Conservation (phyloP, 1,139 yeast genomes). For the Blastobotrys elegans region DNA sequence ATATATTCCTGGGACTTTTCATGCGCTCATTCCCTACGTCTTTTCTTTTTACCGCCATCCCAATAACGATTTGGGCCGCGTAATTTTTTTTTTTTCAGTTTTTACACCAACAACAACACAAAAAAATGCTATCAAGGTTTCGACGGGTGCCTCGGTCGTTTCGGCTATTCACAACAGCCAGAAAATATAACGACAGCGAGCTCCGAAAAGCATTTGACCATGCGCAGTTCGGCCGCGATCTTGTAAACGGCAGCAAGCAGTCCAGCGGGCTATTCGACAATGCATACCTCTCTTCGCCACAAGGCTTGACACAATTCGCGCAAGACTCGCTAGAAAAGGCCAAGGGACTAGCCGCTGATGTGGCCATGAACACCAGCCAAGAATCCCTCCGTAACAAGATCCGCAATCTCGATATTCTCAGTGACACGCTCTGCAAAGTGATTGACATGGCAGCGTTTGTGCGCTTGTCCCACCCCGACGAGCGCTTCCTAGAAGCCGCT, state of each 20-base stretch:
- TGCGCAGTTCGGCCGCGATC: constrained; percentile 9
- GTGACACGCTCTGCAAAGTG: constrained; percentile 86
- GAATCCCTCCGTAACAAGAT: constrained; percentile 53
- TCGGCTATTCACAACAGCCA: not conserved
- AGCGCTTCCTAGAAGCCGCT: constrained; percentile 69
- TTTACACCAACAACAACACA: no score
- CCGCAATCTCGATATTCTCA: constrained; percentile 69
- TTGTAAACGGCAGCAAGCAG: constrained; percentile 6
- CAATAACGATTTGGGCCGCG: no score
- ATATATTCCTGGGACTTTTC: no score
- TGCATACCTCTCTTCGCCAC: constrained; percentile 60
- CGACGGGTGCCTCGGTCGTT: no score
- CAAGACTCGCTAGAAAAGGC: constrained; percentile 59
- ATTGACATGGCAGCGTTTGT: constrained; percentile 93
- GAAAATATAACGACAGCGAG: constrained; percentile 8
- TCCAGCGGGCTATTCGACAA: constrained; percentile 69
- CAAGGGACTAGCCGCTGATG: constrained; percentile 50
- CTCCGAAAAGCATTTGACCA: constrained; percentile 23
- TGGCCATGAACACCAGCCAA: constrained; percentile 42
- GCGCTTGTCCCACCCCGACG: constrained; percentile 80
- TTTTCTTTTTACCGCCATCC: no score
- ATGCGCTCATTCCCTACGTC: no score
- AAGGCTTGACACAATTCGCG: constrained; percentile 67
- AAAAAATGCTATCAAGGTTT: no score
- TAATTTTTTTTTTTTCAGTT: no score